These are phyloP conservation scores for Cladophialophora psammophila DNA, from an alignment of 2,329 filamentous ascomycete species.

Conservation along the genomic window DNA sequence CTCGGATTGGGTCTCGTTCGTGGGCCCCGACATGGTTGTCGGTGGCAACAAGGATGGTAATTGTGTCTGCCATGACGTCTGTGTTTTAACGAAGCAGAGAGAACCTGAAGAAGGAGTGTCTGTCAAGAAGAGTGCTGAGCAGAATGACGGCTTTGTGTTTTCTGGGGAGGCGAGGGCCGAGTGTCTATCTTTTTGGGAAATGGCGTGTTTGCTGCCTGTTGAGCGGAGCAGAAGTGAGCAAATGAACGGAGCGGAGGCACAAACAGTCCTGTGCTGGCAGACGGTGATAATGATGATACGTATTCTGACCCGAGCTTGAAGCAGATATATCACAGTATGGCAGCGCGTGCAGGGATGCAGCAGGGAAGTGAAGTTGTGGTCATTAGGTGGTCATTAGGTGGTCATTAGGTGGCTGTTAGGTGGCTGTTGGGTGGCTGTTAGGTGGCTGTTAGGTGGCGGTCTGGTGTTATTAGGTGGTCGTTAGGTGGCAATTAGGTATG, in stretches of 20 bases:
- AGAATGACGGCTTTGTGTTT: background rate
- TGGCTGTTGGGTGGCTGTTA: too few relatives aligned
- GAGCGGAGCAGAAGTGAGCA: background rate
- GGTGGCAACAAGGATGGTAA: conserved; percentile 90
- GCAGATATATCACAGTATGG: too few relatives aligned
- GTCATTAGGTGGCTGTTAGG: too few relatives aligned
- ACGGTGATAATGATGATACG: background rate
- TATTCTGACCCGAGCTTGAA: background rate
- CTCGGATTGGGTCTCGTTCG: conserved; percentile 91
- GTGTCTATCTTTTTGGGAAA: background rate
- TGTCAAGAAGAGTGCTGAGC: background rate
- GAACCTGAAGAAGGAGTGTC: background rate
- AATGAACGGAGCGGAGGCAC: background rate
- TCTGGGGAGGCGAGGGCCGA: background rate
- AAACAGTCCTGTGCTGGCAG: background rate
- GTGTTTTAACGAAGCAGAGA: conserved; percentile 38
- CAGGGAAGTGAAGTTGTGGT: too few relatives aligned
- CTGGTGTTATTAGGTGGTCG: too few relatives aligned
- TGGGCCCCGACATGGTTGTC: conserved; percentile 98
- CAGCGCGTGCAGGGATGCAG: too few relatives aligned
- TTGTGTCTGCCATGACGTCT: conserved; percentile 72
- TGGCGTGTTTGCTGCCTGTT: conserved; percentile 29
- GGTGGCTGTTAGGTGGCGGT: too few relatives aligned
- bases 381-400: too few relatives aligned
- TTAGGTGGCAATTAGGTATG: too few relatives aligned